These are phyloP conservation scores for Didymella exigua DNA, from an alignment of 2,329 filamentous ascomycete species.

Conservation along the genomic window DNA sequence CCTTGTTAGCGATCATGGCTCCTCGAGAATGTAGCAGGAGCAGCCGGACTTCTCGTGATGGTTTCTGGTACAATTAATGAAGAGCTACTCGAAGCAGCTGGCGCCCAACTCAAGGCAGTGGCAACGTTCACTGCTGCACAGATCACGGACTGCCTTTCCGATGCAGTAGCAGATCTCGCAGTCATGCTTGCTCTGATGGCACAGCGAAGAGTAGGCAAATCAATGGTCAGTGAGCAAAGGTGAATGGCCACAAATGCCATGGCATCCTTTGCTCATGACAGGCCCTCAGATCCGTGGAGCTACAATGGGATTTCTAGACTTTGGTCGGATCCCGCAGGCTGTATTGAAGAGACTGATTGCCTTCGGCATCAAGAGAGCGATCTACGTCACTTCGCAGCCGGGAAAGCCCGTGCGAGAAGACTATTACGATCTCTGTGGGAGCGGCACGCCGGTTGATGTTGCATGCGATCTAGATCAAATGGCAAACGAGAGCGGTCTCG, in stretches of 20 bases:
- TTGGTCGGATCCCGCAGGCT: slow-evolving; percentile 39
- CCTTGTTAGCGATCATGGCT: slow-evolving; percentile 40
- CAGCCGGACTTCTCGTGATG: slow-evolving; percentile 37
- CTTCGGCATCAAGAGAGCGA: slow-evolving; percentile 33
- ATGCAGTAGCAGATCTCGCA: slow-evolving; percentile 39
- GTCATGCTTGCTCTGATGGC: slow-evolving; percentile 44
- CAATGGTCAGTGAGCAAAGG: slow-evolving; percentile 30
- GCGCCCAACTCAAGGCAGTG: slow-evolving; percentile 31
- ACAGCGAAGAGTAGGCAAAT: slow-evolving; percentile 36
- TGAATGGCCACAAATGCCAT: slow-evolving; percentile 40
- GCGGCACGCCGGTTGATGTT: slow-evolving; percentile 26
- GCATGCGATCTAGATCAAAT: slow-evolving; percentile 29
- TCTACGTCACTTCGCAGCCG: slow-evolving; percentile 37
- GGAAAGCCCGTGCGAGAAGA: slow-evolving; percentile 34
- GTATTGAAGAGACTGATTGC: slow-evolving; percentile 32
- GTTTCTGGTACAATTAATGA: slow-evolving; percentile 35
- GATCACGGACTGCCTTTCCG: slow-evolving; percentile 40
- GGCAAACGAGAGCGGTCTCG: slow-evolving; percentile 38
- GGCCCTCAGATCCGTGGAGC: slow-evolving; percentile 34
- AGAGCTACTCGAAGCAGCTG: slow-evolving; percentile 33
- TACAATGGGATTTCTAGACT: slow-evolving; percentile 38
- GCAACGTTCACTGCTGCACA: slow-evolving; percentile 41
- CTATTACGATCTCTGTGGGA: slow-evolving; percentile 26
- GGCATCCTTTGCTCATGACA: slow-evolving; percentile 39
- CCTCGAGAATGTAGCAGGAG: slow-evolving; percentile 31